Conservation (phyloP, 148 eudicot genomes). For the Vaccinium corymbosum region DNA sequence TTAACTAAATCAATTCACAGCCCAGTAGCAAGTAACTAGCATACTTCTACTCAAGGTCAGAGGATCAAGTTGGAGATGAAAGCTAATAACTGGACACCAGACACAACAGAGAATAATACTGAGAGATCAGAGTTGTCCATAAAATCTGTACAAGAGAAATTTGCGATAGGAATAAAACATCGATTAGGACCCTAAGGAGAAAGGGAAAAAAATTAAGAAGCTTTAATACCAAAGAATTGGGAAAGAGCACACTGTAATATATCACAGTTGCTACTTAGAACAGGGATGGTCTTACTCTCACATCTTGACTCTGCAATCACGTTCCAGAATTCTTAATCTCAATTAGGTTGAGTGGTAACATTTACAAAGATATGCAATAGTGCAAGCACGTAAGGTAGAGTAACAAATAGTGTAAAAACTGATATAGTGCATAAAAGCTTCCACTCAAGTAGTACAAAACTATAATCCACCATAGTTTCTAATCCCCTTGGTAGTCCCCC, state of each 20-base stretch:
- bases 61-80: neutral
- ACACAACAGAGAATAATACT: neutral
- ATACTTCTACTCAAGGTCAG: neutral
- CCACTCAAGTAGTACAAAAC: neutral
- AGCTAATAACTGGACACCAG: neutral
- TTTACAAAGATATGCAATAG: neutral
- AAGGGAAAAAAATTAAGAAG: neutral
- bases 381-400: neutral
- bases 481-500: neutral
- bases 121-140: neutral
- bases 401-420: neutral
- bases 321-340: neutral
- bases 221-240: neutral
- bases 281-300: neutral
- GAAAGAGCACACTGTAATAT: neutral
- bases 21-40: neutral
- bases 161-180: neutral
- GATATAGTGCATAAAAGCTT: neutral
- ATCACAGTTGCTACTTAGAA: neutral
- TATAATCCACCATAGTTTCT: neutral
- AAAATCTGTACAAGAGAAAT: neutral
- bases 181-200: neutral
- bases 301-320: neutral
- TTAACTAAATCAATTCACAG: neutral
- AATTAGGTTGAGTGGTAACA: neutral